Evolutionary conservation across 129 eudicot genomes (phyloP).

Genomic region (Gnaphalium uliginosum): DNA sequence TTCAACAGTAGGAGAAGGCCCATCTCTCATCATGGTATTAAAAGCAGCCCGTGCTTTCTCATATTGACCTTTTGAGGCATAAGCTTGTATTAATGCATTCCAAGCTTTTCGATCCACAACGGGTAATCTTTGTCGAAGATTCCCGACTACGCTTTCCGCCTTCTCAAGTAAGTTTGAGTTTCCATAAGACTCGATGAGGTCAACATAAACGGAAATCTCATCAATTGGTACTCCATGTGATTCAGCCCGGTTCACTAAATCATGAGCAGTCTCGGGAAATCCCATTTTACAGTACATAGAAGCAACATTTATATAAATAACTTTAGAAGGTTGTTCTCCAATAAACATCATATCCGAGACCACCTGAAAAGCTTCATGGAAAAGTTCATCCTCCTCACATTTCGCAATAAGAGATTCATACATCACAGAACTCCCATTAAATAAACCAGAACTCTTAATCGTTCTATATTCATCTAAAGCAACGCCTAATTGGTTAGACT

Average conservation of each 20-base stretch:
- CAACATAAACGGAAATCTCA: conserved; percentile 51
- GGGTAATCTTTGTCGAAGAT: conserved; percentile 49
- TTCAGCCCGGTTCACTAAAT: conserved; percentile 59
- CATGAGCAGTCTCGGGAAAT: conserved; percentile 82
- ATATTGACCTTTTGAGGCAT: conserved; percentile 78
- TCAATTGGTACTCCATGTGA: conserved; percentile 40
- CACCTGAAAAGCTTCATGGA: conserved; percentile 79
- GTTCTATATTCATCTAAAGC: conserved; percentile 68
- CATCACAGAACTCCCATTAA: conserved; percentile 50
- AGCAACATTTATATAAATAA: conserved; percentile 46
- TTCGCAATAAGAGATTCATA: conserved; percentile 64
- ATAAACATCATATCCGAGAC: conserved; percentile 72
- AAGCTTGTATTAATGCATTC: conserved; percentile 74
- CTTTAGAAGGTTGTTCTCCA: conserved; percentile 60
- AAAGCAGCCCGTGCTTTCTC: conserved; percentile 98
- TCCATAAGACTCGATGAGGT: conserved; percentile 79
- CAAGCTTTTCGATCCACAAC: conserved; percentile 69
- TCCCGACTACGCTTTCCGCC: conserved; percentile 73
- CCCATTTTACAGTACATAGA: conserved; percentile 66
- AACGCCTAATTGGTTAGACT: conserved; percentile 55
- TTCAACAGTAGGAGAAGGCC: conserved; percentile 85
- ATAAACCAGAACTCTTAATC: conserved; percentile 32
- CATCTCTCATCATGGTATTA: conserved; percentile 92
- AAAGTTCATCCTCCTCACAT: conserved; percentile 57
- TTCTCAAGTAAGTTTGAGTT: conserved; percentile 57